These are phyloP conservation scores for Epichloe sylvatica DNA, from an alignment of 2,329 filamentous ascomycete genomes.

Conservation along the genomic window DNA sequence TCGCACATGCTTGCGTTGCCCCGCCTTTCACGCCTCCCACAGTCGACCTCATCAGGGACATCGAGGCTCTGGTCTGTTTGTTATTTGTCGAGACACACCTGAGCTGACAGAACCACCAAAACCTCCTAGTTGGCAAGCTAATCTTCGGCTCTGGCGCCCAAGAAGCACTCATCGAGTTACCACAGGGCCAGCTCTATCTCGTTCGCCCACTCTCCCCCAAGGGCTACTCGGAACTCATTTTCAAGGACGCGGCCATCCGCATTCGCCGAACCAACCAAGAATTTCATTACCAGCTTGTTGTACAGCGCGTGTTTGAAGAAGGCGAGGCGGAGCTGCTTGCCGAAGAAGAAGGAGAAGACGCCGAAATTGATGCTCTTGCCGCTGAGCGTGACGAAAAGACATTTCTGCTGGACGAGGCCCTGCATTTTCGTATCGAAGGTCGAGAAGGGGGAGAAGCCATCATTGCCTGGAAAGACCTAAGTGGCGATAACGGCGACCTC, in stretches of 20 bases:
- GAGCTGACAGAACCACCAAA: not conserved
- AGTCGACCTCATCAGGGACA: not conserved
- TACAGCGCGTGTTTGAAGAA: constrained; percentile 94
- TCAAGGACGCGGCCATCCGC: constrained; percentile 86
- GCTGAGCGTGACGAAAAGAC: constrained; percentile 92
- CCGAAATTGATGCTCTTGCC: constrained; percentile 56
- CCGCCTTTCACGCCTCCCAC: not conserved
- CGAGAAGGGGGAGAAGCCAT: constrained; percentile 71
- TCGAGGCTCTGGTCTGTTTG: not conserved
- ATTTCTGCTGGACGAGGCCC: constrained; percentile 82
- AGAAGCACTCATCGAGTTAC: constrained; percentile 85
- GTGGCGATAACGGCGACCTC: constrained; percentile 85
- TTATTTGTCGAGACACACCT: not conserved
- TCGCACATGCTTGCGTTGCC: not conserved
- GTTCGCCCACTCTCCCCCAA: constrained; percentile 87
- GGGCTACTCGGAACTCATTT: constrained; percentile 96
- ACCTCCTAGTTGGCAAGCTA: constrained; percentile 63
- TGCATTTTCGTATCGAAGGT: constrained; percentile 76
- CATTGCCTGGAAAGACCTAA: constrained; percentile 88
- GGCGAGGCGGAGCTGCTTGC: constrained; percentile 84
- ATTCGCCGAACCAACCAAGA: constrained; percentile 90
- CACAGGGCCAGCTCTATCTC: constrained; percentile 92
- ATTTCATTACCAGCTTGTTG: constrained; percentile 91
- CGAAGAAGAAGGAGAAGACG: constrained; percentile 79
- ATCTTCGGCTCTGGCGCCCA: constrained; percentile 80